Percentiles rank a stretch among this genome's conserved stretches.
Conservation (phyloP, 1,139 yeast species). For the Meyerozyma smithsonii region DNA sequence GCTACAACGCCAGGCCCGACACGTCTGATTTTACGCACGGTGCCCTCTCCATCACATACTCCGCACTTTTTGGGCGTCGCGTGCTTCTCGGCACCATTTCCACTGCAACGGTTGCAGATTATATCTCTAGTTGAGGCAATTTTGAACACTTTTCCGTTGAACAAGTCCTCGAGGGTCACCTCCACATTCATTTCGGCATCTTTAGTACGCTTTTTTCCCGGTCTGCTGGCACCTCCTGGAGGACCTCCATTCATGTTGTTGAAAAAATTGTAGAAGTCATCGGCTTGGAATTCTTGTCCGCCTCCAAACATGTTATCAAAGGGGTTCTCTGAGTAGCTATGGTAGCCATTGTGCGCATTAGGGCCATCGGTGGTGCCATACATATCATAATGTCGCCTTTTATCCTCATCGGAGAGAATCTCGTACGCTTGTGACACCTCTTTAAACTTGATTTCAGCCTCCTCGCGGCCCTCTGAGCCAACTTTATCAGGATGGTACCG, state of each 20-base stretch:
- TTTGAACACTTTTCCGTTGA: conserved; percentile 75
- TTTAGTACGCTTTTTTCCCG: conserved; percentile 37
- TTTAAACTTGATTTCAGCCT: conserved; percentile 69
- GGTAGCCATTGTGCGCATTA: conserved; percentile 14
- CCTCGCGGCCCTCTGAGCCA: conserved; percentile 57
- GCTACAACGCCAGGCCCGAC: conserved; percentile 77
- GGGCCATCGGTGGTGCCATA: conserved; percentile 47
- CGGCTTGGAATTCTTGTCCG: conserved; percentile 43
- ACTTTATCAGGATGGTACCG: conserved; percentile 80
- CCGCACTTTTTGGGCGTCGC: conserved; percentile 58
- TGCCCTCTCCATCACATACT: conserved; percentile 72
- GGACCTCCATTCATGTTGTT: conserved; percentile 33
- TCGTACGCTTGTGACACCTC: conserved; percentile 78
- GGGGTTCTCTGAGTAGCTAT: conserved; percentile 26
- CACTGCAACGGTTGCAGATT: conserved; percentile 67
- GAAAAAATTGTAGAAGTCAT: conserved; percentile 73
- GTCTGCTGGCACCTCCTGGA: conserved; percentile 15
- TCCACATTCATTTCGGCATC: conserved; percentile 65
- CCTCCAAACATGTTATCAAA: conserved; percentile 34
- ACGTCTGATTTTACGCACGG: conserved; percentile 52
- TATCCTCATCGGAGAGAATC: conserved; percentile 57
- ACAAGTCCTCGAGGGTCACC: conserved; percentile 71
- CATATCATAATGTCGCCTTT: conserved; percentile 52
- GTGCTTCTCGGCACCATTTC: conserved; percentile 64
- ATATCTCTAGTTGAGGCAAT: conserved; percentile 70